Percentiles rank a stretch among this genome's conserved stretches.
Conservation (phyloP, 805 yeast species). For the Scheffersomyces amazonensis region DNA sequence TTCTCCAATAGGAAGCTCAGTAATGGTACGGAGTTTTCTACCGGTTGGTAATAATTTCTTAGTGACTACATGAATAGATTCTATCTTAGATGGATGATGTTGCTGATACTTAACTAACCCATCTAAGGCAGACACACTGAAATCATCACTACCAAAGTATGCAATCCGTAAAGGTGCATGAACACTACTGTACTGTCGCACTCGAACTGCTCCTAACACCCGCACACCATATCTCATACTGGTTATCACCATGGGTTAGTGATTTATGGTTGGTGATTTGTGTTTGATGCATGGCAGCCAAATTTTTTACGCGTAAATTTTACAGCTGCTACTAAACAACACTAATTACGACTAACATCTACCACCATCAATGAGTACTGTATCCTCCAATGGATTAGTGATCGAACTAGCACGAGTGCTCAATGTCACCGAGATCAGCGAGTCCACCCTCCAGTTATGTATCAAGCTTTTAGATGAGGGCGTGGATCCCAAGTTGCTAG, state of each 20-base stretch:
- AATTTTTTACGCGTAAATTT: too few relatives aligned
- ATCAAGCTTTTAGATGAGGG: slow-evolving; percentile 33
- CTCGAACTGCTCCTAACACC: too few relatives aligned
- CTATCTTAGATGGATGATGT: slow-evolving; percentile 15
- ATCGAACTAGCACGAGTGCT: slow-evolving; percentile 23
- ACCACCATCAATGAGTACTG: too few relatives aligned
- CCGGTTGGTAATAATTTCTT: slow-evolving; percentile 65
- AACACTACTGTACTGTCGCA: too few relatives aligned
- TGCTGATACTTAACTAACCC: slow-evolving; percentile 24
- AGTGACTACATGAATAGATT: slow-evolving; percentile 58
- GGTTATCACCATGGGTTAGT: too few relatives aligned
- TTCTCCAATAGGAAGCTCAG: slow-evolving; percentile 53
- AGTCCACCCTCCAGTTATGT: slow-evolving; percentile 27
- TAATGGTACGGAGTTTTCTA: slow-evolving; percentile 43
- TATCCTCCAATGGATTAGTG: slow-evolving; percentile 12
- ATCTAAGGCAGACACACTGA: slow-evolving; percentile 56
- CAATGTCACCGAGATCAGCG: slow-evolving; percentile 22
- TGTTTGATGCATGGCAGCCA: too few relatives aligned
- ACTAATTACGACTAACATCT: too few relatives aligned
- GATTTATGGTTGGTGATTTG: too few relatives aligned
- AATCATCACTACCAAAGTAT: slow-evolving; percentile 76
- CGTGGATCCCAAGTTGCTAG: slow-evolving; percentile 35
- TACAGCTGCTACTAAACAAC: too few relatives aligned
- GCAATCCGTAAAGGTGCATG: slow-evolving; percentile 38
- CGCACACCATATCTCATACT: too few relatives aligned